Conservation (phyloP, 2,329 filamentous ascomycete species). For the Colletotrichum sp. region DNA sequence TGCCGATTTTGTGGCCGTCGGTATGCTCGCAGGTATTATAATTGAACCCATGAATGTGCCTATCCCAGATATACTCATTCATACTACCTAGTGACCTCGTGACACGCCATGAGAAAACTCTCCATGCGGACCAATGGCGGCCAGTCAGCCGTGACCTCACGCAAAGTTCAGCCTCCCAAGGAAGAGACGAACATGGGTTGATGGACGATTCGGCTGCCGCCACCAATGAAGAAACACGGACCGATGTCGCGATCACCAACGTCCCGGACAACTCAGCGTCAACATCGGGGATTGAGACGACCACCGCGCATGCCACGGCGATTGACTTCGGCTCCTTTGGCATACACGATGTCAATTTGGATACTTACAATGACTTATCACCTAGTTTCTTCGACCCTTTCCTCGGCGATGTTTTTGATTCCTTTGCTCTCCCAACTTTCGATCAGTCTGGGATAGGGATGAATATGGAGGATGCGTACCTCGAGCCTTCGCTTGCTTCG, state of each 20-base stretch:
- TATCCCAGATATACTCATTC: background rate
- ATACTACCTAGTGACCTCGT: background rate
- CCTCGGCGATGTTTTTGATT: background rate
- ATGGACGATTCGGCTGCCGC: background rate
- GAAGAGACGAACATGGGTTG: background rate
- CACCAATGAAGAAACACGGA: background rate
- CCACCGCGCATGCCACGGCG: background rate
- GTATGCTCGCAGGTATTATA: background rate
- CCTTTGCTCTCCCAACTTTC: background rate
- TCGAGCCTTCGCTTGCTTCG: background rate
- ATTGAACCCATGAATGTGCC: background rate
- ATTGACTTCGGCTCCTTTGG: background rate
- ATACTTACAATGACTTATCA: background rate
- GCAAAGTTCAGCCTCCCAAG: background rate
- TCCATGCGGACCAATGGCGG: background rate
- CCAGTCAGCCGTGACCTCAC: background rate
- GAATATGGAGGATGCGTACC: background rate
- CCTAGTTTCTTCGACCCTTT: background rate
- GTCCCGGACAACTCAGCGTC: background rate
- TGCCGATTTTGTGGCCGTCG: background rate
- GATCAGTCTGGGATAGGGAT: background rate
- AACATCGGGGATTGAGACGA: background rate
- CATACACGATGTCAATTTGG: background rate
- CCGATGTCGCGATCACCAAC: background rate
- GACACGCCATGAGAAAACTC: background rate